These are phyloP conservation scores for Fusarium sulawesiense DNA, from an alignment of 2,329 filamentous ascomycete species.

Conservation along the genomic window DNA sequence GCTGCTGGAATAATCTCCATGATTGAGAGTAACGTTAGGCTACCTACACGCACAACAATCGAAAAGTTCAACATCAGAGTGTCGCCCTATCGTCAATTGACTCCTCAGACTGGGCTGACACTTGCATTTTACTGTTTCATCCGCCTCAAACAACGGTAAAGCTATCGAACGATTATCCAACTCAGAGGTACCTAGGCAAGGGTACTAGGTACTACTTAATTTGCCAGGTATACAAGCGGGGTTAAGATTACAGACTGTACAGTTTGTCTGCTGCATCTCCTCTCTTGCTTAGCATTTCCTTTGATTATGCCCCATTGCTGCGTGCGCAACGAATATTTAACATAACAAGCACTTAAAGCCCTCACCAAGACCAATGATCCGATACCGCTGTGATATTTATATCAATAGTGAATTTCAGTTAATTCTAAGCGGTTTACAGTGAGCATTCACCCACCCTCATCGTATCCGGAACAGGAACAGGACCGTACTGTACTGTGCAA, in stretches of 20 bases:
- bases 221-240: neutral
- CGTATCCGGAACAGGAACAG: neutral
- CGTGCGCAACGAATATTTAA: neutral
- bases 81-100: slow-evolving; percentile 3
- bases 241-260: neutral
- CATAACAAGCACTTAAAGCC: neutral
- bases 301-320: neutral
- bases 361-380: neutral
- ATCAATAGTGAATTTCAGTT: neutral
- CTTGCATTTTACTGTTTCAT: slow-evolving; percentile 24
- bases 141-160: neutral
- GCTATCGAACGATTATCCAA: neutral
- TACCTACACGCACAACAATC: neutral
- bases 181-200: neutral
- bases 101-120: slow-evolving; percentile 21
- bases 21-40: neutral
- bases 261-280: neutral
- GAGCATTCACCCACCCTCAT: neutral
- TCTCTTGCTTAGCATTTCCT: neutral
- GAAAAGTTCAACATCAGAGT: slow-evolving; percentile 7
- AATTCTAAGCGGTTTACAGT: neutral
- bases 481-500: neutral
- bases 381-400: neutral
- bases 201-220: neutral
- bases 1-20: neutral